Evolutionary conservation across 495 filamentous ascomycete species (phyloP), one percentile per base, ranked within the genome.

Genomic region (Daldinia vernicosa): DNA sequence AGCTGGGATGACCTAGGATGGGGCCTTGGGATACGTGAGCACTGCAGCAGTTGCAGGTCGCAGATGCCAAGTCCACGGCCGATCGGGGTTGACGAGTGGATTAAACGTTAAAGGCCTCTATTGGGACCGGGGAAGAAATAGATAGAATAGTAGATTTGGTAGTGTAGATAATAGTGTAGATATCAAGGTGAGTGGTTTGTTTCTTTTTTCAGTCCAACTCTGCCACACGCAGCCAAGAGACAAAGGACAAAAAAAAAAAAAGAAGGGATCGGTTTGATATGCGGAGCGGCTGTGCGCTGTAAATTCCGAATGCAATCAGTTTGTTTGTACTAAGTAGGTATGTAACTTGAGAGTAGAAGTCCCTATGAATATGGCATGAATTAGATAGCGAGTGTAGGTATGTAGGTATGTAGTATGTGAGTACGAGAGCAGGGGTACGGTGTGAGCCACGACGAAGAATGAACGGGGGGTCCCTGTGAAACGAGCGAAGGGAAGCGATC

Each of bases 41-140:
- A 64, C 70, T 68, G 60, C 64, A 37, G 65, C 64, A 27, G 51
- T 47, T 53, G 51, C 53, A 66, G 65, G 55, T 62, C 37, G 61
- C 66, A 73, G 70, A 73, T 73, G 70, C 70, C 70, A 69, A 73
- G 70, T 58, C 60, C 52, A 66, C 65, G 66, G 57, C 66, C 70
- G 70, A 73, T 73, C 70, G 60, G 70, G 60, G 60, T 26, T 39
- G 47, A 47, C 35, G 40, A 47, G 35, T 43, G 57, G 27, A 28
- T 57, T 70, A 50, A 55, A 60, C 33, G 53, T 53, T 33, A 40
- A 43, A 33, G 43, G 50, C 26, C 50, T 22, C 26, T 53, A 30
- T 53, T 30, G 43, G 43, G 43, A 47, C 43, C 43, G 50, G 50
- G 24, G 26, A 53, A 17, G 50, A 30, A 47, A 19, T 47, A n/a